Conservation (phyloP, 108 stramenopile genomes). For the Discostella stelligeroides region DNA sequence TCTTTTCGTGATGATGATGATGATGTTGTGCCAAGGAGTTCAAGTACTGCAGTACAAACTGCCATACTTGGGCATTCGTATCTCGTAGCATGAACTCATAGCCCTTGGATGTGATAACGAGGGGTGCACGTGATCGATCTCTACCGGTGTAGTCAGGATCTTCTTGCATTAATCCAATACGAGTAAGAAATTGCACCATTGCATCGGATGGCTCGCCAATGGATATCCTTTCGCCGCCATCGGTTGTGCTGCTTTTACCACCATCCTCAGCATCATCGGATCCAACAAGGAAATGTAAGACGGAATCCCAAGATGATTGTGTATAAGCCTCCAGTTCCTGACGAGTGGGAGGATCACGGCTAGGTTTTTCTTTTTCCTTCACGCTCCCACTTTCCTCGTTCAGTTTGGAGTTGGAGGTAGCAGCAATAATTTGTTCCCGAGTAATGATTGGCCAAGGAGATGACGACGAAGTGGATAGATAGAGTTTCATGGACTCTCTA, state of each 20-base stretch:
- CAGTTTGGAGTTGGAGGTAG: too few species aligned
- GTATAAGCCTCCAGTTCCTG: constrained; percentile 80
- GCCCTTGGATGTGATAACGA: constrained; percentile 85
- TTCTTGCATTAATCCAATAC: constrained; percentile 77
- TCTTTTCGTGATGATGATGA: constrained; percentile 37
- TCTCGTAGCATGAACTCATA: constrained; percentile 90
- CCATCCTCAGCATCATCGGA: constrained; percentile 46
- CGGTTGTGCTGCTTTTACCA: not conserved
- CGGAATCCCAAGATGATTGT: constrained; percentile 82
- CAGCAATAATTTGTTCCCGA: constrained; percentile 31
- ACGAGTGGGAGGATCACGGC: constrained; percentile 54
- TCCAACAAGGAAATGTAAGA: constrained; percentile 84
- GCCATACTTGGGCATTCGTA: constrained; percentile 82
- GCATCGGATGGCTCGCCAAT: constrained; percentile 70
- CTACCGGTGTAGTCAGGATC: constrained; percentile 80
- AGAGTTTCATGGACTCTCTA: constrained; percentile 31
- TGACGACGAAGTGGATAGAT: constrained; percentile 39
- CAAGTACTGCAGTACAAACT: constrained; percentile 82
- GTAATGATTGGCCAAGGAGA: constrained; percentile 48
- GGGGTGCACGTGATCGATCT: constrained; percentile 59
- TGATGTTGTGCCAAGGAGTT: too few species aligned
- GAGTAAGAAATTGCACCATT: constrained; percentile 67
- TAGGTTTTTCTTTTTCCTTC: constrained; percentile 32
- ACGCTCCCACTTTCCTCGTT: constrained; percentile 8
- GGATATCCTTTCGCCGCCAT: not conserved